phyloP scores from a whole-genome alignment of 495 filamentous ascomycete species.

The Mycothermus thermophilus region DNA sequence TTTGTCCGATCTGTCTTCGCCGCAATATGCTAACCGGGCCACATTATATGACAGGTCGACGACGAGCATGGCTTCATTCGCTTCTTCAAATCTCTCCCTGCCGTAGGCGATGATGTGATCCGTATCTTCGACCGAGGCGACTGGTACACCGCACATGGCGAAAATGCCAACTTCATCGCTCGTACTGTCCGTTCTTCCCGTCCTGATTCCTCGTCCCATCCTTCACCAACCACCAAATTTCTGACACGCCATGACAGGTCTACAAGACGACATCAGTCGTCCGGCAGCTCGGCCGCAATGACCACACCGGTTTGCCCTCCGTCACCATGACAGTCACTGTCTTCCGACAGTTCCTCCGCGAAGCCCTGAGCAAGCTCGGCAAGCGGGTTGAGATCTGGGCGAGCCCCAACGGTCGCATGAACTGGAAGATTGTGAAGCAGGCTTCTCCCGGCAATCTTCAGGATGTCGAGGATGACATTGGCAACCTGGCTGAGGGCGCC shows the following conservation, averaged over 20 bases:
- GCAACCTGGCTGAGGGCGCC: constrained; percentile 71
- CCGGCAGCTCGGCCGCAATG: constrained; percentile 70
- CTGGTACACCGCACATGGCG: constrained; percentile 87
- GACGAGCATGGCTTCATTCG: constrained; percentile 93
- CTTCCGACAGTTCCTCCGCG: constrained; percentile 88
- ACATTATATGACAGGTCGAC: constrained; percentile 49
- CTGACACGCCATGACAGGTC: constrained; percentile 35
- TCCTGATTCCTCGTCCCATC: background rate
- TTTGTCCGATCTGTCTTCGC: background rate
- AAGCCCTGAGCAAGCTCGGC: constrained; percentile 80
- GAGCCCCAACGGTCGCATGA: constrained; percentile 55
- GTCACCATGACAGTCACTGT: constrained; percentile 90
- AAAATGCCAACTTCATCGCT: constrained; percentile 88
- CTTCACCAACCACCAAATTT: background rate
- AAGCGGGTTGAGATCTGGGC: constrained; percentile 87
- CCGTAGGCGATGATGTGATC: constrained; percentile 54
- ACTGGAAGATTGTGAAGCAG: constrained; percentile 84
- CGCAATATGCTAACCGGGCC: constrained; percentile 3
- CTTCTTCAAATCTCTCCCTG: constrained; percentile 72
- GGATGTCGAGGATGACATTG: constrained; percentile 93
- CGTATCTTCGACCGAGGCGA: constrained; percentile 91
- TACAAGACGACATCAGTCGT: constrained; percentile 97
- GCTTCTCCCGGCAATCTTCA: constrained; percentile 93
- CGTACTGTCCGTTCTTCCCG: constrained; percentile 54
- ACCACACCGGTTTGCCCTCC: constrained; percentile 71